Base-by-base conservation (phyloP, 2,329 filamentous ascomycete genomes). In the Penicillium sp. region DNA sequence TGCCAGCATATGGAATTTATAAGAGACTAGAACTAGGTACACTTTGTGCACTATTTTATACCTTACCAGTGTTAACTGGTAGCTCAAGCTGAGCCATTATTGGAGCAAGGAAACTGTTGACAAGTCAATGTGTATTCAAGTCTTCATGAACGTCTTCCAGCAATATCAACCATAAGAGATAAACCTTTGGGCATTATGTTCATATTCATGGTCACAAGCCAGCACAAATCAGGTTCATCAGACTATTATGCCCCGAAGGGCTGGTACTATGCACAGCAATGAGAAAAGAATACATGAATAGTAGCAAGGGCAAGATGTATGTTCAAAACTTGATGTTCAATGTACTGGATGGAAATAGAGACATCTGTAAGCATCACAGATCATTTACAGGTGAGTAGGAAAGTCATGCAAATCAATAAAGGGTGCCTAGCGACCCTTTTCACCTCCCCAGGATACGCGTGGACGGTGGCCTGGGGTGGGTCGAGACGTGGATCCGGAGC, bases 401-500 rank as follows among this genome's bases (percentile, higher is more conserved):
- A 50, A 11, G 11, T 41, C 39, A 41, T 41, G 29, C 9, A 37
- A 21, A 41, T 4, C 14, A 50, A 7, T 7, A 48, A 22, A 33
- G 11, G 31, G 21, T 24, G 5, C 3, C n/a, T 50, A 41, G 33
- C 71, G 64, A 5, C 74, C 73, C 31, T 67, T 75, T 58, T 77
- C 75, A 10, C 75, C 75, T 35, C 75, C 75, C 75, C 75, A 78
- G 16, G 75, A 76, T 37, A 78, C 67, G 41, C 63, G 65, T 10
- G 71, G 70, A n/a, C 70, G 69, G 33, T 68, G 68, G 31, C 59
- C 53, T 37, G 58, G 60, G 48, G 14, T 62, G 58, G 61, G 62
- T 62, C 61, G 59, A 21, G 63, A 54, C 49, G 57, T 50, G 5
- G 56, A 62, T 0, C 58, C 56, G 1, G 56, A 64, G 21, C 57